Conservation (phyloP, 805 yeast genomes). For the Yarrowia deformans region DNA sequence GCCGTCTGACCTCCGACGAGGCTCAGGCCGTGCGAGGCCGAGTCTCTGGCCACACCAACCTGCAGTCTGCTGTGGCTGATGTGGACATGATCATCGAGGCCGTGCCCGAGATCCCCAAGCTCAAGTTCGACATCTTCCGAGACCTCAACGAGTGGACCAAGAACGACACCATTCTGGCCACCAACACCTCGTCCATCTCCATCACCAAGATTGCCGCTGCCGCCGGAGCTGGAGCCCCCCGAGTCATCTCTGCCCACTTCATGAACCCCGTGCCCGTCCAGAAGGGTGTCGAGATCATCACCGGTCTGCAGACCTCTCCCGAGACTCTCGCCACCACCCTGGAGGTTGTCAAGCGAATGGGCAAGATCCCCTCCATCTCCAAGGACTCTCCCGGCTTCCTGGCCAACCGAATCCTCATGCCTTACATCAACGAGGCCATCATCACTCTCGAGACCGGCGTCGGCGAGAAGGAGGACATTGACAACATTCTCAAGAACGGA, state of each 20-base stretch:
- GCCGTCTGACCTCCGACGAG: conserved; percentile 48
- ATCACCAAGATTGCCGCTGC: conserved; percentile 56
- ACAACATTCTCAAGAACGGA: conserved; percentile 56
- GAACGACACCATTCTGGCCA: conserved; percentile 50
- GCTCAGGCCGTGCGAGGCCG: conserved; percentile 48
- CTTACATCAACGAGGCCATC: conserved; percentile 56
- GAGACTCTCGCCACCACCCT: conserved; percentile 49
- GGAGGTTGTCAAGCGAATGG: conserved; percentile 50
- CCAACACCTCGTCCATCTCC: conserved; percentile 55
- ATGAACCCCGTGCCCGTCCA: conserved; percentile 59
- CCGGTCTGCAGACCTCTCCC: conserved; percentile 53
- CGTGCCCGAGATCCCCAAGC: conserved; percentile 53
- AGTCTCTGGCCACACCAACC: conserved; percentile 45
- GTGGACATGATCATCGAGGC: conserved; percentile 56
- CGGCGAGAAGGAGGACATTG: conserved; percentile 54
- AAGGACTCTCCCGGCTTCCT: conserved; percentile 55
- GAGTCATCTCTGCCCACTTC: conserved; percentile 55
- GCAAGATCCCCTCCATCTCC: conserved; percentile 52
- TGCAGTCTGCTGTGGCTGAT: conserved; percentile 45
- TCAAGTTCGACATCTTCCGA: conserved; percentile 51
- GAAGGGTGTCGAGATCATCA: conserved; percentile 55
- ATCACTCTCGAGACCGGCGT: conserved; percentile 53
- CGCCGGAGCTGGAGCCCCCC: conserved; percentile 53
- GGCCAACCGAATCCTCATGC: conserved; percentile 55
- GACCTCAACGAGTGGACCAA: conserved; percentile 49